Percentiles rank a stretch among this genome's conserved stretches.
These are phyloP conservation scores for Cantharellus anzutake DNA, from an alignment of 768 basidiomycete species.

Conservation along the genomic window DNA sequence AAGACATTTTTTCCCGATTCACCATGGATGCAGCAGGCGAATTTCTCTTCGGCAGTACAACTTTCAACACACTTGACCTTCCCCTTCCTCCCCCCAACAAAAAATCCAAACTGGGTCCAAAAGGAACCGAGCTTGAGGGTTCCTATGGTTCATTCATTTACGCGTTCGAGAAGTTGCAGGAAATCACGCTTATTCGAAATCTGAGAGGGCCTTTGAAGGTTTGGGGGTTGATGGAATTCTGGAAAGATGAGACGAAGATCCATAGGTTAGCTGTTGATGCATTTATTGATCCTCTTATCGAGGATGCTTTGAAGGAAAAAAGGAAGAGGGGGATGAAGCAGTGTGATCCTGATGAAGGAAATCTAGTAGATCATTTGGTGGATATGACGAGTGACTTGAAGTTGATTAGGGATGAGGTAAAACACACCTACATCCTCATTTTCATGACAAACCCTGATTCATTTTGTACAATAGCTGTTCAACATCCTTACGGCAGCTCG, in stretches of 20 bases:
- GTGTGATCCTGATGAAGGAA: conserved; percentile 2
- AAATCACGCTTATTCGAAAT: not conserved
- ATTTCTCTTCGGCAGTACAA: conserved; percentile 3
- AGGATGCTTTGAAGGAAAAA: conserved; percentile 3
- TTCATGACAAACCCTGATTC: conserved; percentile 59
- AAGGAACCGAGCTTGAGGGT: not conserved
- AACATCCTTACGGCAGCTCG: conserved; percentile 8
- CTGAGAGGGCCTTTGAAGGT: not conserved
- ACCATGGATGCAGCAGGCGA: conserved; percentile 7
- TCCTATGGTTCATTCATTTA: conserved; percentile 3
- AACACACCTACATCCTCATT: conserved; percentile 27
- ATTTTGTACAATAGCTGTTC: conserved; percentile 35
- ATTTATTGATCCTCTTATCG: conserved; percentile 1
- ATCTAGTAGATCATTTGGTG: conserved; percentile 6
- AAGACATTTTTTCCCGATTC: conserved; percentile 7
- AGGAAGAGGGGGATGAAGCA: not conserved
- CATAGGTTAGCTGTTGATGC: not conserved
- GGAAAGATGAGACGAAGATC: not conserved
- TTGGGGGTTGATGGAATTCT: conserved; percentile 2
- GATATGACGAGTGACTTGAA: not conserved
- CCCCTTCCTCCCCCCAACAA: conserved; percentile 1
- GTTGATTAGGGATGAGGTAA: not conserved
- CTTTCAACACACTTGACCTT: conserved; percentile 6
- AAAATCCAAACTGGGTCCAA: not conserved
- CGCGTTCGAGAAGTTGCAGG: conserved; percentile 6